Evolutionary conservation across 306 rosid genomes (phyloP).

Genomic region (Cucurbita moschata): DNA sequence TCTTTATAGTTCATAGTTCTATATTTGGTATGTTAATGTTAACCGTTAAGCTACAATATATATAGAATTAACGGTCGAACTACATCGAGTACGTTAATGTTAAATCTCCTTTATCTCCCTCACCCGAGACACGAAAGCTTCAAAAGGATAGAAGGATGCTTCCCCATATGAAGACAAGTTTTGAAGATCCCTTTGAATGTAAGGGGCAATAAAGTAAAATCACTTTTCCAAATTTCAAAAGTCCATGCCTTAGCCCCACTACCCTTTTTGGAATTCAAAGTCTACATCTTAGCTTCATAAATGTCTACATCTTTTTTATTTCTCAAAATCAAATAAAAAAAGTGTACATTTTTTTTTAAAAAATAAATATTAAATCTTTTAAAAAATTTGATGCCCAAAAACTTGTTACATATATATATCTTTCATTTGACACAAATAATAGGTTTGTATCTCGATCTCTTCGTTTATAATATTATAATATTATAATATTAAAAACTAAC

Average conservation of each 20-base stretch:
- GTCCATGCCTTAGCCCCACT: not conserved
- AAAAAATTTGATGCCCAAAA: not conserved
- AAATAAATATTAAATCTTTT: not conserved
- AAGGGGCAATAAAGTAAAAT: not conserved
- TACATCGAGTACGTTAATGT: not conserved
- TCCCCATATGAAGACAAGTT: not conserved
- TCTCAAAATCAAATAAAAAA: not conserved
- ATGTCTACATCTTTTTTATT: not conserved
- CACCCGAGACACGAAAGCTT: not conserved
- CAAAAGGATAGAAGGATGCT: not conserved
- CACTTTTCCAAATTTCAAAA: not conserved
- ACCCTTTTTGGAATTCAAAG: not conserved
- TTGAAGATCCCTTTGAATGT: not conserved
- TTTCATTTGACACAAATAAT: too few relatives aligned
- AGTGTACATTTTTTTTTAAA: not conserved
- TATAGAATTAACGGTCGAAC: too few relatives aligned
- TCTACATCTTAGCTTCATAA: not conserved
- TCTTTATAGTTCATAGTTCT: too few relatives aligned
- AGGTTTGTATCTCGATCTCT: too few relatives aligned
- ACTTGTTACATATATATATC: too few relatives aligned
- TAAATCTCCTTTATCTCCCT: not conserved
- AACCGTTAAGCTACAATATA: too few relatives aligned
- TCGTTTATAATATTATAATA: too few relatives aligned
- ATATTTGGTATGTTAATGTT: too few relatives aligned
- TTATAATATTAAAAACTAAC: too few relatives aligned